Evolutionary conservation across 78 protist species (phyloP).

Genomic region (Blattamonas nauphoetae): DNA sequence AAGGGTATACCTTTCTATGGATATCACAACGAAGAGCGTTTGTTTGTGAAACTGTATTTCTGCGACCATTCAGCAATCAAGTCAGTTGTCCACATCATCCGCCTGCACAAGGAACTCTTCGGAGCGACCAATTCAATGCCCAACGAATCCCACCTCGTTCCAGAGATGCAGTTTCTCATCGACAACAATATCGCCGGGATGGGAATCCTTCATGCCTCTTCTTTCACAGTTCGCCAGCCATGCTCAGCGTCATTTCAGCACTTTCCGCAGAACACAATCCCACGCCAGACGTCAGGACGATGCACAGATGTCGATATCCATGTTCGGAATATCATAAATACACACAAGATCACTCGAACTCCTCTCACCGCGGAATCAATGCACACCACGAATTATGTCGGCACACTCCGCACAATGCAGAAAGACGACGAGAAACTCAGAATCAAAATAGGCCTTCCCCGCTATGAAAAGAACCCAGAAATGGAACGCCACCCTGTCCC

Average conservation of each 20-base stretch:
- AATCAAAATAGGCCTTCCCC: no score
- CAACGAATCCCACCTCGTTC: neutral
- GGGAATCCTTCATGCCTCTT: neutral
- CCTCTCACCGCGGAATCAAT: no score
- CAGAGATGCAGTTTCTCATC: neutral
- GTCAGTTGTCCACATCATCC: neutral
- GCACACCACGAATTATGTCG: no score
- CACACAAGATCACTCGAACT: neutral
- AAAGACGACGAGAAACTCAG: no score
- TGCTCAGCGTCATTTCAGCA: neutral
- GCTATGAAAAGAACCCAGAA: no score
- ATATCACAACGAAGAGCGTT: neutral
- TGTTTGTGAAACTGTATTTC: neutral
- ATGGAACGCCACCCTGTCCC: no score
- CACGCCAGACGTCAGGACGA: neutral
- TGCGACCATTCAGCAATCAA: neutral
- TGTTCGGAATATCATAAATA: neutral
- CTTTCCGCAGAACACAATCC: neutral
- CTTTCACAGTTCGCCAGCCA: neutral
- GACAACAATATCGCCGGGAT: neutral
- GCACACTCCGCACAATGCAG: no score
- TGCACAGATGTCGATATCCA: neutral
- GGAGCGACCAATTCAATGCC: neutral
- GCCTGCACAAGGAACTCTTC: neutral
- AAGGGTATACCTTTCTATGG: neutral